Evolutionary conservation across 495 filamentous ascomycete species (phyloP), one percentile per base, ranked within the genome.

Genomic region (Astrothelium macrocarpum): DNA sequence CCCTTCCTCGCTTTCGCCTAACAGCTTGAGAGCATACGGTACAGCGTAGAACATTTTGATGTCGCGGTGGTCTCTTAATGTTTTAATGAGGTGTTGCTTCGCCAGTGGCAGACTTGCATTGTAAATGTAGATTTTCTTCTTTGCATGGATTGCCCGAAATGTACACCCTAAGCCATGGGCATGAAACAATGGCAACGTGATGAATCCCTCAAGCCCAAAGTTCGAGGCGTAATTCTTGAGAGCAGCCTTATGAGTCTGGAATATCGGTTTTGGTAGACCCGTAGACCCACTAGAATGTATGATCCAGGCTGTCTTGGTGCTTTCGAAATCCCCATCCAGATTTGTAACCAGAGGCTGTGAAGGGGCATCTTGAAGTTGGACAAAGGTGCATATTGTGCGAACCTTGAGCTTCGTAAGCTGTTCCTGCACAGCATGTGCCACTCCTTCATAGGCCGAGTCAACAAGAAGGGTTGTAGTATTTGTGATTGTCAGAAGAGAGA

Each of bases 91-190:
- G 32, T 65, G 53, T 14, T 60, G 36, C n/a, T 29, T 65, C 14
- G 63, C 42, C 7, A 65, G 58, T 39, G 63, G 63, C 7, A 65
- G 32, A 26, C 28, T 18, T 7, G 63, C 63, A 32, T 60, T 65
- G 58, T 65, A 65, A n/a, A 65, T 65, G 63, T 65, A 65, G 18
- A 65, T 65, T n/a, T 60, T 60, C 42, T 78, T 75, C 28, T 72
- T 49, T 1, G 74, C 68, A 60, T 77, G 70, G 32, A 82, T 66
- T 14, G 79, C 76, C 2, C 80, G 73, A 62, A 81, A 80, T 12
- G 82, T 66, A 64, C 74, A 77, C 39, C 74, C 78, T 58, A 84
- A 71, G 1, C 78, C 80, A 69, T 81, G 77, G 16, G 74, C 76
- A 56, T 71, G 70, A 59, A 64, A 71, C 0, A 71, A 62, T 43